Evolutionary conservation across 2,329 filamentous ascomycete genomes (phyloP).

Genomic region (Verticillium nubilum): DNA sequence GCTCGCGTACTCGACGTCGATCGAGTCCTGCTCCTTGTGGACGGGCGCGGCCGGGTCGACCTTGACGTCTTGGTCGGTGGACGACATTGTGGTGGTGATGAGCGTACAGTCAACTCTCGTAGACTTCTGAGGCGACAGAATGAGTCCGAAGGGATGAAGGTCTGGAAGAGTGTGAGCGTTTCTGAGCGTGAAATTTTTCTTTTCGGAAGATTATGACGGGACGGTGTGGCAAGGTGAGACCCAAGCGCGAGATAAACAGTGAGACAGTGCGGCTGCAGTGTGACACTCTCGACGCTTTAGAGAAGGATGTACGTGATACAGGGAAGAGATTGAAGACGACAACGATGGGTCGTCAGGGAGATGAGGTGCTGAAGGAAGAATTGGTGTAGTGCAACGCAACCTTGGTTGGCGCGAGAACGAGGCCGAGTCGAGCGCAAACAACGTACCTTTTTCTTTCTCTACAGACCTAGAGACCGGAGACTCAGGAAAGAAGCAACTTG

Average conservation of each 20-base stretch:
- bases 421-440: background rate
- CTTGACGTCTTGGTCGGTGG: slow-evolving; percentile 11
- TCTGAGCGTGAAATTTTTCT: background rate
- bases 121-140: background rate
- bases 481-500: background rate
- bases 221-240: background rate
- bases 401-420: background rate
- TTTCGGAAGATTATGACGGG: background rate
- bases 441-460: background rate
- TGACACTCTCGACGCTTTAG: background rate
- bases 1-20: slow-evolving; percentile 12
- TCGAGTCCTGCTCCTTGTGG: slow-evolving; percentile 6
- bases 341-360: no score
- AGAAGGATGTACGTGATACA: background rate
- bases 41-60: background rate
- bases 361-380: background rate
- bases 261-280: background rate
- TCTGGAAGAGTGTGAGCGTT: background rate
- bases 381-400: background rate
- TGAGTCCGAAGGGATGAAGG: background rate
- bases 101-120: no score
- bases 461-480: background rate
- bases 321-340: background rate
- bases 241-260: background rate
- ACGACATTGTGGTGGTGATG: background rate